Conservation (phyloP, 176 grass and related monocot species). For the Saccharum officinarum region DNA sequence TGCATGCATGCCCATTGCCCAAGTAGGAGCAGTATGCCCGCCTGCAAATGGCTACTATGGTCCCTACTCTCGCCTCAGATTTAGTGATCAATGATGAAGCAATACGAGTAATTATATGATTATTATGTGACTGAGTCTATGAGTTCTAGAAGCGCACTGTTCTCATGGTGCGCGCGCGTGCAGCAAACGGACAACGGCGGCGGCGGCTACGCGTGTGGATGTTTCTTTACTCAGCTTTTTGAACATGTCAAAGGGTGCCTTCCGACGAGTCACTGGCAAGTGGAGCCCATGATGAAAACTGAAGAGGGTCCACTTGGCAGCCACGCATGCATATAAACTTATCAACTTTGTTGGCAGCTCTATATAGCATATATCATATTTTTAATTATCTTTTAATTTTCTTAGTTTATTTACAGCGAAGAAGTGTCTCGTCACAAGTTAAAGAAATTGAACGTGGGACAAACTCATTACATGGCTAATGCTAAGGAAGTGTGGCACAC, state of each 20-base stretch:
- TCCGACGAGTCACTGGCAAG: neutral
- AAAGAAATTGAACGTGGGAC: too few relatives aligned
- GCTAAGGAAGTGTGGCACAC: too few relatives aligned
- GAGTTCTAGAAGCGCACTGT: conserved; percentile 51
- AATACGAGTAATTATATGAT: conserved; percentile 9
- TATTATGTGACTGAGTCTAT: conserved; percentile 19
- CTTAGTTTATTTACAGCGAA: too few relatives aligned
- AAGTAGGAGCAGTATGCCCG: neutral
- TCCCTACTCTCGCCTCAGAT: conserved; percentile 23
- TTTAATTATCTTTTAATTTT: neutral
- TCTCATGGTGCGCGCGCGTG: conserved; percentile 54
- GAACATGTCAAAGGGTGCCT: conserved; percentile 17
- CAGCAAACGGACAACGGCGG: conserved; percentile 31
- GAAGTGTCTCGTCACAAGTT: too few relatives aligned
- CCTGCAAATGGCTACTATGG: conserved; percentile 33
- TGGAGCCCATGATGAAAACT: neutral
- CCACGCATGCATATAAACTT: neutral
- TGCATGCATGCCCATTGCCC: neutral
- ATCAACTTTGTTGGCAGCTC: neutral
- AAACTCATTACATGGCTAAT: too few relatives aligned
- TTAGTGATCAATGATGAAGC: conserved; percentile 37
- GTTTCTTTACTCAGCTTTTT: neutral
- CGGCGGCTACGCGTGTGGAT: conserved; percentile 12
- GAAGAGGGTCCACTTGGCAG: neutral
- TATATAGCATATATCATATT: neutral